Percentiles rank a stretch among this genome's conserved stretches.
Evolutionary conservation across 2,329 filamentous ascomycete genomes (phyloP).

Genomic region (Aspergillus niger): DNA sequence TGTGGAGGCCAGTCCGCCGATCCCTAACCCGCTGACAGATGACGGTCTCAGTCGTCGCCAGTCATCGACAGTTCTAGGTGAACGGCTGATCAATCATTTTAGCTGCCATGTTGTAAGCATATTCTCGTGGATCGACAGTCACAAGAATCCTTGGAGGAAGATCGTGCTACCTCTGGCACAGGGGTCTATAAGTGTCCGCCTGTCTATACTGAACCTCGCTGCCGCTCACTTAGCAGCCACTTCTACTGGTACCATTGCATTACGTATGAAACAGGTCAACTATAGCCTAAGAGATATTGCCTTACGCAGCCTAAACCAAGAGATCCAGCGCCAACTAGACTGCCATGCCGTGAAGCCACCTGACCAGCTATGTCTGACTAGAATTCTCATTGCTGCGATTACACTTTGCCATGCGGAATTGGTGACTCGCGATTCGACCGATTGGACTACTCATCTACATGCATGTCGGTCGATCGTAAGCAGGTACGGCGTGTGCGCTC

Average conservation of each 20-base stretch:
- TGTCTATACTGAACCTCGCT: conserved; percentile 24
- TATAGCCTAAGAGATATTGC: conserved; percentile 4
- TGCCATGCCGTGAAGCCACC: background rate
- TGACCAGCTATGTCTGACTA: background rate
- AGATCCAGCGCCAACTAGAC: conserved; percentile 13
- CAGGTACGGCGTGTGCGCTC: conserved; percentile 4
- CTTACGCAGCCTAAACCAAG: conserved; percentile 11
- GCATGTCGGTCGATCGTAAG: conserved; percentile 22
- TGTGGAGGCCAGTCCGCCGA: background rate
- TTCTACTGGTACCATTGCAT: background rate
- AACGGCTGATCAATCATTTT: conserved; percentile 26
- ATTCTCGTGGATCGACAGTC: conserved; percentile 28
- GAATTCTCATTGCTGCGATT: conserved; percentile 19
- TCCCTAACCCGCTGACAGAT: background rate
- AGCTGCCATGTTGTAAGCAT: conserved; percentile 21
- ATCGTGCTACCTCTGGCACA: conserved; percentile 25
- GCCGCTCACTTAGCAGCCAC: conserved; percentile 22
- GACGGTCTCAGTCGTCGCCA: background rate
- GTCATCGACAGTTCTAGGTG: conserved; percentile 6
- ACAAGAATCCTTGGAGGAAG: conserved; percentile 28
- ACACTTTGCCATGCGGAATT: conserved; percentile 22
- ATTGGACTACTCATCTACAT: conserved; percentile 21
- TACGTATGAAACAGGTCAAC: background rate
- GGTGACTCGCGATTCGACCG: conserved; percentile 18
- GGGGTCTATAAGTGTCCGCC: conserved; percentile 21